phyloP scores from a whole-genome alignment of 192 early-diverging fungal genomes.

The Coemansia sp. region DNA sequence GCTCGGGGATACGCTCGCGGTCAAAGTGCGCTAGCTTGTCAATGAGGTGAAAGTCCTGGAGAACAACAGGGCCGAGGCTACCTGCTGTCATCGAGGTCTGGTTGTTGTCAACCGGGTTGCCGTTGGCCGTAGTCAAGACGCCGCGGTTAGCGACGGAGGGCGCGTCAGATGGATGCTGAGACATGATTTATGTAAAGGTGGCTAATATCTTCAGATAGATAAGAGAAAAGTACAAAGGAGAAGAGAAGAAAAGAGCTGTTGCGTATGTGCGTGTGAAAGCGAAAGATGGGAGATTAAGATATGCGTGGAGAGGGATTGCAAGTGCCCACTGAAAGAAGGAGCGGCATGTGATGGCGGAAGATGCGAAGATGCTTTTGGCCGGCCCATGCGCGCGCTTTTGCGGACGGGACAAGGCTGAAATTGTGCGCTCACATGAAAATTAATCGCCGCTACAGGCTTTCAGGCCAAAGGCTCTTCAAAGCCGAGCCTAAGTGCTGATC shows the following conservation, averaged over 20 bases:
- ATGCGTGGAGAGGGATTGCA: conserved; percentile 8
- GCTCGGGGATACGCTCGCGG: conserved; percentile 84
- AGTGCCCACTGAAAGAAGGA: not conserved
- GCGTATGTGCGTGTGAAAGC: not conserved
- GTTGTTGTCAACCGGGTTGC: conserved; percentile 78
- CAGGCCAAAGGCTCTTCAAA: not conserved
- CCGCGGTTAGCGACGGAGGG: conserved; percentile 48
- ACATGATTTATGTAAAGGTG: conserved; percentile 10
- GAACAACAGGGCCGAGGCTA: conserved; percentile 64
- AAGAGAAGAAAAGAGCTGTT: not conserved
- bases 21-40: conserved; percentile 86
- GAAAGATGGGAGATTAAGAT: not conserved
- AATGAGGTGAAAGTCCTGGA: conserved; percentile 78
- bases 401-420: not conserved
- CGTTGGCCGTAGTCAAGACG: conserved; percentile 62
- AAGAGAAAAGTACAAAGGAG: conserved; percentile 11
- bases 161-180: conserved; percentile 49
- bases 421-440: conserved; percentile 23
- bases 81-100: conserved; percentile 75
- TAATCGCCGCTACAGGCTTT: not conserved
- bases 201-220: not conserved
- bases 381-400: conserved; percentile 3
- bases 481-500: not conserved
- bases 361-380: not conserved
- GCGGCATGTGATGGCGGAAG: conserved; percentile 17